A percentile compares a stretch with the other conserved stretches of the same genome.
Conservation (phyloP, 2,329 filamentous ascomycete genomes). For the Trichoderma hamatum region DNA sequence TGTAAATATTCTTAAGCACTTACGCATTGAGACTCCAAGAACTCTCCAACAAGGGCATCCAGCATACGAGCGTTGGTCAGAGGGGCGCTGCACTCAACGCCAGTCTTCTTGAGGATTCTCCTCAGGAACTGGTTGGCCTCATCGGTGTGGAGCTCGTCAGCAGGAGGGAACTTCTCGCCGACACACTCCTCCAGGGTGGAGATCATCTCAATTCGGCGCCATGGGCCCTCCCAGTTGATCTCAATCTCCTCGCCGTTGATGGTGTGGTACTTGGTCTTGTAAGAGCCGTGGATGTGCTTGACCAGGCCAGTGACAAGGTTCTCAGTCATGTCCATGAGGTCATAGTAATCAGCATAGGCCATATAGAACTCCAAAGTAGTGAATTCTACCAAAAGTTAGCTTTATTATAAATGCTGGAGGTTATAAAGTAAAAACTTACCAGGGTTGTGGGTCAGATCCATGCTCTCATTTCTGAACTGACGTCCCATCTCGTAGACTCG, state of each 20-base stretch:
- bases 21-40: constrained; percentile 85
- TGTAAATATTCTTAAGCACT: constrained; percentile 20
- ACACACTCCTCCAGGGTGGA: constrained; percentile 77
- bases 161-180: constrained; percentile 91
- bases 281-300: constrained; percentile 83
- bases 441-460: constrained; percentile 78
- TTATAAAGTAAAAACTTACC: constrained; percentile 30
- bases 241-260: constrained; percentile 83
- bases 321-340: constrained; percentile 80
- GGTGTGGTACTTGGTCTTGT: constrained; percentile 83
- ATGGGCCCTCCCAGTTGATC: constrained; percentile 95
- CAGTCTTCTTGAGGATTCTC: constrained; percentile 82
- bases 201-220: constrained; percentile 95
- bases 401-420: neutral
- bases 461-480: constrained; percentile 90
- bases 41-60: constrained; percentile 91
- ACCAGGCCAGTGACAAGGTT: constrained; percentile 89
- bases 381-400: constrained; percentile 66
- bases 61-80: constrained; percentile 95
- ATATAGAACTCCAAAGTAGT: constrained; percentile 97
- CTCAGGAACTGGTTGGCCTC: constrained; percentile 90
- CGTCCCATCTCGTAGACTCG: constrained; percentile 94
- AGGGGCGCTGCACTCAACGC: constrained; percentile 85
- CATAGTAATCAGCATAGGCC: constrained; percentile 89
- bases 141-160: constrained; percentile 83